Evolutionary conservation across 129 eudicot species (phyloP), one percentile per base, ranked within the genome.

Genomic region (Helianthus annuus): DNA sequence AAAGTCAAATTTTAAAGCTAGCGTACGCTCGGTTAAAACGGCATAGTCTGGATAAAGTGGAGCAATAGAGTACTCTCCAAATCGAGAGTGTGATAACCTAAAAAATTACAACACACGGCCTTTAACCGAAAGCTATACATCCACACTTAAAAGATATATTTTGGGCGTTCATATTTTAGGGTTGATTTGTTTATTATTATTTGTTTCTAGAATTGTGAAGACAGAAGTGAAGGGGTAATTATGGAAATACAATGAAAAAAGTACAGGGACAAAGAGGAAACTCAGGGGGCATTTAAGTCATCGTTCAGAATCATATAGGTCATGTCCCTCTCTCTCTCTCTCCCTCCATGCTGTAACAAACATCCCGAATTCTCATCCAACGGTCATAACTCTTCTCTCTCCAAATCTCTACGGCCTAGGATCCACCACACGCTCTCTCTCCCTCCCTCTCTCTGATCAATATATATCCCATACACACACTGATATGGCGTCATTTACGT

Each of bases 211-310:
- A 16, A 16, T 13, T 60, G 5, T 61, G 67, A 14, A 27, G 46
- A 65, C 5, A 12, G 17, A 10, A 38, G 69, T 17, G 0, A 44
- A 75, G 15, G 81, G 81, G 78, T 34, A 71, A 44, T 52, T 2
- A 54, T 71, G 82, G 53, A 78, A 78, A 78, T 71, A 55, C 34
- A 64, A 22, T 12, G 24, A 64, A 76, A 78, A 54, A 73, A 71
- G 82, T 71, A 78, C 77, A 78, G 77, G 78, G 82, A 78, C 82
- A 78, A 78, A 78, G 82, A 78, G 82, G 82, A 78, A 78, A 78
- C 78, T 78, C 82, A 78, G 77, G 82, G 82, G 78, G 82, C 82
- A 78, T 78, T 78, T 78, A 78, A 78, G 77, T 71, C 72, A 55
- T 64, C 45, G 78, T 53, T 78, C 82, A 78, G 82, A 78, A 64